Evolutionary conservation across 208 protist species (phyloP), one percentile per base, ranked within the genome.

Genomic region (Trypanosoma cruzi): DNA sequence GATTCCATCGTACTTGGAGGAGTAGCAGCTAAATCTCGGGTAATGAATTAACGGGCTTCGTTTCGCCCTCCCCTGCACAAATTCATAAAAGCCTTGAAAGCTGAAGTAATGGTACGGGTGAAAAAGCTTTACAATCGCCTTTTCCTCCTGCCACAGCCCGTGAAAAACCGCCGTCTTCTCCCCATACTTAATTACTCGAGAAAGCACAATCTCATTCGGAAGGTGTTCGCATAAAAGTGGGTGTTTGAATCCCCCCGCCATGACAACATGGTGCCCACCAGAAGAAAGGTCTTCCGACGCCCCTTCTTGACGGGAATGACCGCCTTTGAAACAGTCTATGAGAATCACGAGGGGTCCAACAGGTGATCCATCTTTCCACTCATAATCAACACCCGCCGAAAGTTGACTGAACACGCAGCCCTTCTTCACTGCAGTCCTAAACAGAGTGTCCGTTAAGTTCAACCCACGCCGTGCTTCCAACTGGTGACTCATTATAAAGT

Each of bases 31-130:
- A 28, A 71, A 71, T 2, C 11, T 31, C 29, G 65, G 65, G 42
- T 71, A 71, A 54, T 71, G 65, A 48, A 71, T 71, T 14, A 71
- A 22, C 34, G 65, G 65, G 26, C 42, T 64, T 14, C 56, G 54
- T 31, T 7, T 48, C 10, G 14, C 54, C 11, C 18, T 34, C 18
- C 18, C 56, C 18, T 40, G 22, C 55, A 71, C 62, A 56, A 71
- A 71, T 13, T 40, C 26, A 29, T 40, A 36, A 63, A 71, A 56
- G 7, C 65, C 65, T 13, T 34, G n/a, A 63, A 63, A 71, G 24
- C 28, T 56, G 11, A 71, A 71, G 40, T 71, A 71, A 16, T 71
- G 55, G 49, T 63, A 56, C 7, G 65, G 54, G 37, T 54, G 42
- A 11, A 71, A 26, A 28, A 71, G 14, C 28, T 71, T 71, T 29